Evolutionary conservation across 108 stramenopile genomes (phyloP), one percentile per base, ranked within the genome.

Genomic region (Discostella stelligeroides): DNA sequence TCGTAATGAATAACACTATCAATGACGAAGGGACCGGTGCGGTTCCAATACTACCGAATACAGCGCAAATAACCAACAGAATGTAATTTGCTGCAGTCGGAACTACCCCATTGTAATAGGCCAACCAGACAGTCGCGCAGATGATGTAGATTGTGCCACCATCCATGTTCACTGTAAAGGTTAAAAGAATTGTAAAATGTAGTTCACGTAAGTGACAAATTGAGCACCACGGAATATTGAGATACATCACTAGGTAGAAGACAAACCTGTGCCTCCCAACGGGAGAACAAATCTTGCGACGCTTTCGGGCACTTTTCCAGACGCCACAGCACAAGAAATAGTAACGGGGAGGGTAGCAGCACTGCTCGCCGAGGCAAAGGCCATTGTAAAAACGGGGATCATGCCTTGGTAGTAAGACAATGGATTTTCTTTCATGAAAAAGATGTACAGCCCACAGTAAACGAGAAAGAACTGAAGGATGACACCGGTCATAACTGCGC

Each of bases 281-380:
- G 81, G 81, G 18, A 70, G 28, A n/a, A 60, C 64, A 63, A 77
- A 82, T 15, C 61, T 67, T 18, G 68, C 58, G 17, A 82, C 53
- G 27, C 60, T 59, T 46, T 71, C 75, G 28, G 75, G 56, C 24
- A 82, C 81, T 24, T 62, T 30, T 6, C 71, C 75, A 17, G 75
- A 64, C 15, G 27, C 40, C 27, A 73, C 60, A 43, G 64, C 70
- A 39, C 66, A 76, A 12, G 42, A 56, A 12, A 77, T 34, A 55
- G 64, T 67, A 7, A 82, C 60, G 4, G 81, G 81, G 17, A 82
- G 25, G 21, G 75, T 82, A 17, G 81, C 81, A 54, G 81, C 81
- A 50, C 71, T 73, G 13, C 68, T 70, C 1, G 75, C 63, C 21
- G 71, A 63, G 13, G 75, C 65, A 39, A 82, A 77, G 1, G 75